Conservation (phyloP, 495 filamentous ascomycete species). For the Aspergillus haitiensis region DNA sequence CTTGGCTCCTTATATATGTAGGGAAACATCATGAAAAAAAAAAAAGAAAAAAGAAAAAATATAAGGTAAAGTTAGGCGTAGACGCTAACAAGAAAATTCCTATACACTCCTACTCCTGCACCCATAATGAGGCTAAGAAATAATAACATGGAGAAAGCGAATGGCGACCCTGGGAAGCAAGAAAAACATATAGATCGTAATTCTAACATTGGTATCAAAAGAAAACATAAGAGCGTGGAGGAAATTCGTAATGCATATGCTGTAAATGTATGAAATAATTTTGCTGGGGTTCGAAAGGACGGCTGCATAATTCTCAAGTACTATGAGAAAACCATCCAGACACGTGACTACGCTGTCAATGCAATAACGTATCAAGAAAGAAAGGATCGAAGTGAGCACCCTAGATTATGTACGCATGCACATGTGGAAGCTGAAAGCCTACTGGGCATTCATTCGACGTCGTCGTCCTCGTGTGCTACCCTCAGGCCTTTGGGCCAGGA, state of each 20-base stretch:
- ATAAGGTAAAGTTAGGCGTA: too few species aligned
- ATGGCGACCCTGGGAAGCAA: constrained; percentile 4
- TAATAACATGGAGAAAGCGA: constrained; percentile 19
- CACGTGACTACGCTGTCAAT: too few species aligned
- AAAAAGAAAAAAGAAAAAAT: too few species aligned
- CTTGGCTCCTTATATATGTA: too few species aligned
- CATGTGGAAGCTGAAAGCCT: constrained; percentile 6
- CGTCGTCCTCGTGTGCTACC: constrained; percentile 82
- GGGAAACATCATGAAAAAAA: too few species aligned
- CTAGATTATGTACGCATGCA: too few species aligned
- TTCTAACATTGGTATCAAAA: constrained; percentile 29
- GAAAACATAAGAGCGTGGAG: constrained; percentile 12
- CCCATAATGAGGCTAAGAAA: not conserved
- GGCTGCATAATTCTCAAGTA: constrained; percentile 19
- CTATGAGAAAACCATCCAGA: constrained; percentile 10
- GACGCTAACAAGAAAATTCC: not conserved
- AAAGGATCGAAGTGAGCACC: not conserved
- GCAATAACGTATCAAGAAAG: constrained; percentile 13
- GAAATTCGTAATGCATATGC: constrained; percentile 31
- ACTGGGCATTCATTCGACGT: constrained; percentile 53
- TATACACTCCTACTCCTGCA: constrained; percentile 17
- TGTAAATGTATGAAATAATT: constrained; percentile 16
- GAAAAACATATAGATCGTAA: constrained; percentile 3
- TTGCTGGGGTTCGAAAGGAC: not conserved
- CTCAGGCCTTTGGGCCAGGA: constrained; percentile 78